These are phyloP conservation scores for Jacaranda copaia DNA, from an alignment of 257 asterid genomes.

Conservation along the genomic window DNA sequence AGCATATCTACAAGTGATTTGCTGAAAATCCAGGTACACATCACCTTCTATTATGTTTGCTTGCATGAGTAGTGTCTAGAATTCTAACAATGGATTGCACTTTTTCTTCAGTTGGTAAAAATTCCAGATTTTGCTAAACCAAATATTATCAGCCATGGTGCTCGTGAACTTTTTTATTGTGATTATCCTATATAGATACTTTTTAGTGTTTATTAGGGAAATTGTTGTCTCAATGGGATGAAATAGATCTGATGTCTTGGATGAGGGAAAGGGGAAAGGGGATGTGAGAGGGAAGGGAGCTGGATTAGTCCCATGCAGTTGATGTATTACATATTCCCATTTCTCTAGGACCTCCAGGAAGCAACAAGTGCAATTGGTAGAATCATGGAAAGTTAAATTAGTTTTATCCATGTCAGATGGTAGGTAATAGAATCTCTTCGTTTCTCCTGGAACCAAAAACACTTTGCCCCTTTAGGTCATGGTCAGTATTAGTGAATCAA, in stretches of 20 bases:
- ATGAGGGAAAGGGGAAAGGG: background rate
- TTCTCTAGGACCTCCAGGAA: conserved; percentile 15
- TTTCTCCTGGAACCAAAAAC: conserved; percentile 17
- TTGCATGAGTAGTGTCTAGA: background rate
- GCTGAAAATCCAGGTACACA: conserved; percentile 78
- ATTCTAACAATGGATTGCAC: background rate
- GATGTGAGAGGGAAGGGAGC: background rate
- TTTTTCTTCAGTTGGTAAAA: conserved; percentile 13
- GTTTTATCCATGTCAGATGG: background rate
- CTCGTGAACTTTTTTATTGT: background rate
- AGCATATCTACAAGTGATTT: conserved; percentile 53
- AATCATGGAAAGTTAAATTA: background rate
- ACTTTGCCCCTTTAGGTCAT: conserved; percentile 7
- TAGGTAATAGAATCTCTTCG: conserved; percentile 19
- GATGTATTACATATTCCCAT: background rate
- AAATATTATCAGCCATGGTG: conserved; percentile 3
- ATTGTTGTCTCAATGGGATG: background rate
- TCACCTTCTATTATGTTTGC: conserved; percentile 8
- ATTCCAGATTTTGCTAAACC: conserved; percentile 7
- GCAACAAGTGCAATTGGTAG: conserved; percentile 12
- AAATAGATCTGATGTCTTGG: too few relatives aligned
- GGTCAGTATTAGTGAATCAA: background rate
- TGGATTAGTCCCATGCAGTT: background rate
- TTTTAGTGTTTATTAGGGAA: background rate
- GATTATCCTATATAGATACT: conserved; percentile 19